Conservation (phyloP, 257 asterid genomes). For the Solanum lycopersicoides region DNA sequence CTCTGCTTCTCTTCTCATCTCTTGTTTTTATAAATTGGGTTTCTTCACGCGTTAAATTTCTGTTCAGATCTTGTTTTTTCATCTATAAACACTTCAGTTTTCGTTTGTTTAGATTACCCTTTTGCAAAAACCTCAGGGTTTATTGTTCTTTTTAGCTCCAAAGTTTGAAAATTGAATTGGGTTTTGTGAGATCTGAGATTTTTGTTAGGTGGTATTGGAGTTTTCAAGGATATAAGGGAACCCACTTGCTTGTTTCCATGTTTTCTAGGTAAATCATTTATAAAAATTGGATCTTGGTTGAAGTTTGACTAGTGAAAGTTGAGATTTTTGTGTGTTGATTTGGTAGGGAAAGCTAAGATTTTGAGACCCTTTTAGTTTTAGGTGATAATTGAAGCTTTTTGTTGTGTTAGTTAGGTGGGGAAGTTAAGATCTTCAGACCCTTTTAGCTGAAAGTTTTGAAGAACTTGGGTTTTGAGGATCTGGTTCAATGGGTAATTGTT, state of each 20-base stretch:
- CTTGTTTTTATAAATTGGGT: not conserved
- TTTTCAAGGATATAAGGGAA: not conserved
- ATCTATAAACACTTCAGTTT: not conserved
- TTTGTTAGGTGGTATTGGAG: not conserved
- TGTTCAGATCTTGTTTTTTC: not conserved
- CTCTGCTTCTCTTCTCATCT: not conserved
- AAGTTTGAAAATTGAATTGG: not conserved
- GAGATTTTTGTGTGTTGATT: not conserved
- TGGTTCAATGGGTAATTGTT: conserved; percentile 30
- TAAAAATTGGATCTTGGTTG: conserved; percentile 15
- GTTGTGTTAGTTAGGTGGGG: not conserved
- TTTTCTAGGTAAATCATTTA: not conserved
- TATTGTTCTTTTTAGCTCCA: not conserved
- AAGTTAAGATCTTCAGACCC: not conserved
- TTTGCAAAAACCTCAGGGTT: not conserved
- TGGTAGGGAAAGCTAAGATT: not conserved
- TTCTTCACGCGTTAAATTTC: not conserved
- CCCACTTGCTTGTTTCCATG: conserved; percentile 1
- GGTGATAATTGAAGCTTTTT: not conserved
- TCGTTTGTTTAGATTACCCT: not conserved
- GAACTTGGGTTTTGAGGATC: conserved; percentile 1
- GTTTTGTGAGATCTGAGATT: conserved; percentile 9
- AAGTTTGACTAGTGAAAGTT: conserved; percentile 5
- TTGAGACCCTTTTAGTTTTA: not conserved
- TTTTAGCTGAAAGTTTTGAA: not conserved